phyloP scores from a whole-genome alignment of 1,139 yeast genomes.

The Hanseniaspora gamundiae region DNA sequence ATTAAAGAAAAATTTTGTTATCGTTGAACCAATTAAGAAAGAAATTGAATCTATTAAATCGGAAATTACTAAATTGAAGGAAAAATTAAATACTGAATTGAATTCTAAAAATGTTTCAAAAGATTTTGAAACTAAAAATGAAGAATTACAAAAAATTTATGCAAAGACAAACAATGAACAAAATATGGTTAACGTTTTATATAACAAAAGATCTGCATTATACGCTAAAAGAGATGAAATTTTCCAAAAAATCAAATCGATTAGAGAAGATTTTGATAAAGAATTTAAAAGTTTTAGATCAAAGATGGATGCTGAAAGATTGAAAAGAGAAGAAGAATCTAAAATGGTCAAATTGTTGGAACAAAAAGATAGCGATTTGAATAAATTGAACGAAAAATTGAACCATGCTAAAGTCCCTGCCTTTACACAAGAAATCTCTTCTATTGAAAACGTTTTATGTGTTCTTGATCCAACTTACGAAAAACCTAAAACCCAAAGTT shows the following conservation, averaged over 20 bases:
- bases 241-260: conserved; percentile 49
- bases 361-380: conserved; percentile 49
- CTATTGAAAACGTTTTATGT: conserved; percentile 58
- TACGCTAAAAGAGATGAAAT: conserved; percentile 60
- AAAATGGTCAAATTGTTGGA: conserved; percentile 42
- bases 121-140: conserved; percentile 42
- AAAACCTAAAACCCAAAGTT: conserved; percentile 33
- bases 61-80: conserved; percentile 66
- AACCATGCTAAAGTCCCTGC: conserved; percentile 70
- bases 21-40: conserved; percentile 63
- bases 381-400: conserved; percentile 53
- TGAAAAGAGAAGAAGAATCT: conserved; percentile 60
- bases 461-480: conserved; percentile 73
- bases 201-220: conserved; percentile 55
- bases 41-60: conserved; percentile 71
- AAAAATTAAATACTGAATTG: conserved; percentile 40
- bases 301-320: conserved; percentile 56
- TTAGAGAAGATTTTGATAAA: conserved; percentile 56
- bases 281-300: conserved; percentile 61
- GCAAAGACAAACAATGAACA: conserved; percentile 50
- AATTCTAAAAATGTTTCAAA: conserved; percentile 52
- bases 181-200: conserved; percentile 53
- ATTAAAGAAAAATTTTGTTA: conserved; percentile 66
- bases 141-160: conserved; percentile 49
- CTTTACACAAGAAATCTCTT: conserved; percentile 58